Evolutionary conservation across 2,329 filamentous ascomycete genomes (phyloP).

Genomic region (Sporothrix euskadiensis): DNA sequence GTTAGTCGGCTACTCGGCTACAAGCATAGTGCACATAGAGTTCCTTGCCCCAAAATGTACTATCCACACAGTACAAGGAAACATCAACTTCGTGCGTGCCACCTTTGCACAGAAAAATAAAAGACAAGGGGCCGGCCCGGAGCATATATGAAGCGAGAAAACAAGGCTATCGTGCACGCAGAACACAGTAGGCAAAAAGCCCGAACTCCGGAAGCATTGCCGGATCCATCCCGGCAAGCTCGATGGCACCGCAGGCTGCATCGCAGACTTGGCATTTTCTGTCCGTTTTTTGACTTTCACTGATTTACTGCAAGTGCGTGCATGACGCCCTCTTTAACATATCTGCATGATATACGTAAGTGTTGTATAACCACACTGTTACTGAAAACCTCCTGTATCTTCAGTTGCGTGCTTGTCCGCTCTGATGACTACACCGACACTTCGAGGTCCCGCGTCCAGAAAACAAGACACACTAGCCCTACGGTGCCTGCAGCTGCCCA

Average conservation of each 20-base stretch:
- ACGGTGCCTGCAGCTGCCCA: neutral
- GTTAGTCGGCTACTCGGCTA: neutral
- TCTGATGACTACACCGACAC: neutral
- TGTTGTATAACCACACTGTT: neutral
- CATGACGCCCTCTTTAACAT: no score
- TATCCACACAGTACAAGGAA: neutral
- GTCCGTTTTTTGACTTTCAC: neutral
- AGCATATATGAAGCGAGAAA: neutral
- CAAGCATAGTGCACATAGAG: neutral
- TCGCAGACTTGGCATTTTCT: neutral
- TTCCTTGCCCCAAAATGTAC: neutral
- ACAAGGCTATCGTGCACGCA: neutral
- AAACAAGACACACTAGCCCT: neutral
- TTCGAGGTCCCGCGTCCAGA: neutral
- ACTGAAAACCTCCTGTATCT: neutral
- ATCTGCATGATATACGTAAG: neutral
- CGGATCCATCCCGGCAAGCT: neutral
- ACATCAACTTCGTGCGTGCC: neutral
- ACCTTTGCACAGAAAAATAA: neutral
- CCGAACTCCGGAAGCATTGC: neutral
- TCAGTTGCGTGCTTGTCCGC: neutral
- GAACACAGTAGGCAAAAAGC: neutral
- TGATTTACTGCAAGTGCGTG: neutral
- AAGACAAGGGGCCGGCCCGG: neutral
- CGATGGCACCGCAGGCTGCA: neutral